phyloP scores from a whole-genome alignment of 768 basidiomycete genomes.

The Mycena latifolia region DNA sequence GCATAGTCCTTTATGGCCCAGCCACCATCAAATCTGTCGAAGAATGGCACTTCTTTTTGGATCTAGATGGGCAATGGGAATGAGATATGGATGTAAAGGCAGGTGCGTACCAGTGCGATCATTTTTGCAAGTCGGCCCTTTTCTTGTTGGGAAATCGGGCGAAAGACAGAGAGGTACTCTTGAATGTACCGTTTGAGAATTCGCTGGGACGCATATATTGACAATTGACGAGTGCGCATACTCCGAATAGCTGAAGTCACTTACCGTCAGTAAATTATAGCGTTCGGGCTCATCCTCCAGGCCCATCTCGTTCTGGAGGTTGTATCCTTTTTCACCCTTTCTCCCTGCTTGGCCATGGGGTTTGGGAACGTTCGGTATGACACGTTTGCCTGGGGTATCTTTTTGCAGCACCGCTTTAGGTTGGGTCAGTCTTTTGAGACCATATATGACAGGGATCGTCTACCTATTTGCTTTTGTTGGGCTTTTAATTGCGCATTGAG shows the following conservation, averaged over 20 bases:
- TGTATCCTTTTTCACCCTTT: background rate
- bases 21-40: no score
- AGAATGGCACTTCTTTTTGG: no score
- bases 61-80: no score
- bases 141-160: background rate
- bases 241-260: background rate
- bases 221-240: background rate
- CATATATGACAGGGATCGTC: background rate
- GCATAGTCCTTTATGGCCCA: no score
- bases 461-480: background rate
- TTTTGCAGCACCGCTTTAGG: background rate
- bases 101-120: background rate
- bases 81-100: no score
- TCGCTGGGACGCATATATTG: background rate
- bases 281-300: background rate
- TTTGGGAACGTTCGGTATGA: background rate
- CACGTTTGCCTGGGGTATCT: no score
- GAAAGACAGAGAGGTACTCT: background rate
- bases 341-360: conserved; percentile 1
- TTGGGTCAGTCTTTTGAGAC: background rate
- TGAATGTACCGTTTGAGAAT: background rate
- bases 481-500: background rate
- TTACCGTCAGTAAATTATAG: background rate
- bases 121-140: background rate
- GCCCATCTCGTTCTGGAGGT: background rate